phyloP scores from a whole-genome alignment of 257 asterid species.

The Cordia subcordata region DNA sequence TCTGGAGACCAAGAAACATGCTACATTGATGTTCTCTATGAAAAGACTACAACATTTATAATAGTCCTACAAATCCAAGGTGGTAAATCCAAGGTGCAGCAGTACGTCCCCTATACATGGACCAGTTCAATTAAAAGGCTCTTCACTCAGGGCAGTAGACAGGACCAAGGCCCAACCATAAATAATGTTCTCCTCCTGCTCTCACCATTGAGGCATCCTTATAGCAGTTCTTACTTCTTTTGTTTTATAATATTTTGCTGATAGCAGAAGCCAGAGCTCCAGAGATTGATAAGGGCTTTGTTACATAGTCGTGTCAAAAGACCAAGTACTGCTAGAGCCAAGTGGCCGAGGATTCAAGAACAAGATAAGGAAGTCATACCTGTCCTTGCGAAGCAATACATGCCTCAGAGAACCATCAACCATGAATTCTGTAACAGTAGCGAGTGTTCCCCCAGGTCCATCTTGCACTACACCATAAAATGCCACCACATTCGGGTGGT shows the following conservation, averaged over 20 bases:
- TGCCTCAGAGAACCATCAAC: slow-evolving; percentile 67
- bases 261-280: background rate
- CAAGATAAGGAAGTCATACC: slow-evolving; percentile 26
- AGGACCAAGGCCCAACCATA: too few species aligned
- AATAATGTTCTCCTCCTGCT: too few species aligned
- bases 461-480: slow-evolving; percentile 74
- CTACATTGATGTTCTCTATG: too few species aligned
- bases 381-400: slow-evolving; percentile 63
- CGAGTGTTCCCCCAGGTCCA: slow-evolving; percentile 71
- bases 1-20: background rate
- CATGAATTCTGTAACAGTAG: slow-evolving; percentile 70
- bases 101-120: too few species aligned
- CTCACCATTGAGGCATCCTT: too few species aligned
- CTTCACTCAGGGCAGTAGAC: too few species aligned
- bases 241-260: background rate
- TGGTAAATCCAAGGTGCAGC: too few species aligned
- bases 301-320: background rate
- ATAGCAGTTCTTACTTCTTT: background rate
- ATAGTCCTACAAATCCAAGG: too few species aligned
- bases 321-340: background rate
- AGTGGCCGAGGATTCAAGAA: background rate
- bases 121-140: too few species aligned
- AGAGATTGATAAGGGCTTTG: background rate
- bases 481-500: slow-evolving; percentile 78
- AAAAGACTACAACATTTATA: background rate